Evolutionary conservation across 2,329 filamentous ascomycete species (phyloP), one percentile per base, ranked within the genome.

Genomic region (Xylaria sp.): DNA sequence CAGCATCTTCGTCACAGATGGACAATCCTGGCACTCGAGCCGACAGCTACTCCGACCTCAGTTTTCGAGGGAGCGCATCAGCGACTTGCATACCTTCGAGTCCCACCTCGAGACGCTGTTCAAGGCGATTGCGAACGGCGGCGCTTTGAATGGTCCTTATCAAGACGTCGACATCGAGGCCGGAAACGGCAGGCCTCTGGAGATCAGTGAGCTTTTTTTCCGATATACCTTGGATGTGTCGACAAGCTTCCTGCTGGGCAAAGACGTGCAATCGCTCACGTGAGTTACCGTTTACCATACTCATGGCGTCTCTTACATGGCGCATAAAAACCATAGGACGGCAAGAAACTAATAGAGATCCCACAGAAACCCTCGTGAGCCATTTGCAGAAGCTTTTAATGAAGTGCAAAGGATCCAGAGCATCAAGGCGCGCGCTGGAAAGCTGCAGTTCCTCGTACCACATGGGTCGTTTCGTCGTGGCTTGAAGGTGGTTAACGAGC

Each of bases 31-130:
- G 94, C 92, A 95, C 73, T 86, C 87, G 65, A 93, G 91, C 61
- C 87, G 94, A n/a, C 90, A 93, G 72, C 84, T 97, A 68, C 90
- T 98, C 70, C 87, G 94, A 1, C 94, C 94, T 0, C 93, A 97
- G 76, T 97, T 97, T 80, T 90, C 93, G 76, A 92, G 91, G 74
- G 92, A 97, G 76, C 91, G 94, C 23, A 88, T 97, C 42, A 92
- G 91, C 71, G 93, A 97, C 79, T 82, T 97, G 69, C 86, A 93
- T 60, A 90, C 91, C 68, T 94, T 97, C 77, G 94, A 97, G 81
- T 83, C 85, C 25, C 93, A 97, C 77, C 86, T 94, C 27, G 85
- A 92, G 75, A 87, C 88, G 0, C 84, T 97, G n/a, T 88, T 97
- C 78, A 83, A 84, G 23, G 85, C 91, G 73, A 87, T 97, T 70